Evolutionary conservation across 2,329 filamentous ascomycete species (phyloP).

Genomic region (Orbilia quercus): DNA sequence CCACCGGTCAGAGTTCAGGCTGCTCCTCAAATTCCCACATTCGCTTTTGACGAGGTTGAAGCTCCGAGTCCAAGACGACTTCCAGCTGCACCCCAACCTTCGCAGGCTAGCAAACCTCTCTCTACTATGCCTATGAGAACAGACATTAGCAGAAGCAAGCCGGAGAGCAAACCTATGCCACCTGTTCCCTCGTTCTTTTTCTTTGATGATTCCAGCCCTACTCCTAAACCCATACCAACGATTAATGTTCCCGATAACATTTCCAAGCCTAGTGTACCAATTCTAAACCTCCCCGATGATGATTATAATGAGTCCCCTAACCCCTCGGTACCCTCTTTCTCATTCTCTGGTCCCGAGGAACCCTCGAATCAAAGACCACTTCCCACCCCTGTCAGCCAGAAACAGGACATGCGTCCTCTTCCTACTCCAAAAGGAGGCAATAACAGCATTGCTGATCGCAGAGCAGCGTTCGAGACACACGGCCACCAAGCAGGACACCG

Average conservation of each 20-base stretch:
- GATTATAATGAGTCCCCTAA: constrained; percentile 46
- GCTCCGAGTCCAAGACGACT: constrained; percentile 21
- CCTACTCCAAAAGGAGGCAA: constrained; percentile 42
- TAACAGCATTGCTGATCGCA: constrained; percentile 44
- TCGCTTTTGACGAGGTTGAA: constrained; percentile 36
- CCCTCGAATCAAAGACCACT: constrained; percentile 41
- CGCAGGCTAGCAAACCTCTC: constrained; percentile 21
- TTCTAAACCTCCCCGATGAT: constrained; percentile 53
- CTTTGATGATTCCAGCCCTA: constrained; percentile 56
- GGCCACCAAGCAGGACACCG: constrained; percentile 23
- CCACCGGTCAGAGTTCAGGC: constrained; percentile 29
- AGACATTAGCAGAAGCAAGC: no score
- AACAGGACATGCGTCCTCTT: constrained; percentile 45
- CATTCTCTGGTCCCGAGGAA: constrained; percentile 47
- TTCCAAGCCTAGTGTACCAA: constrained; percentile 48
- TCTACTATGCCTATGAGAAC: constrained; percentile 27
- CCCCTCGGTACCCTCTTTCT: constrained; percentile 57
- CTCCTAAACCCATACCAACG: constrained; percentile 41
- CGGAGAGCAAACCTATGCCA: constrained; percentile 45
- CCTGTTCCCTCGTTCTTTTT: constrained; percentile 57
- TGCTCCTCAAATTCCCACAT: constrained; percentile 32
- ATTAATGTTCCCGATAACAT: constrained; percentile 56
- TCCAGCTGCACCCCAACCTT: constrained; percentile 26
- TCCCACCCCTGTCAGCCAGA: constrained; percentile 33
- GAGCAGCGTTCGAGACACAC: constrained; percentile 52